These are phyloP conservation scores for Phaeosphaeria sp. DNA, from an alignment of 2,329 filamentous ascomycete genomes.

Conservation along the genomic window DNA sequence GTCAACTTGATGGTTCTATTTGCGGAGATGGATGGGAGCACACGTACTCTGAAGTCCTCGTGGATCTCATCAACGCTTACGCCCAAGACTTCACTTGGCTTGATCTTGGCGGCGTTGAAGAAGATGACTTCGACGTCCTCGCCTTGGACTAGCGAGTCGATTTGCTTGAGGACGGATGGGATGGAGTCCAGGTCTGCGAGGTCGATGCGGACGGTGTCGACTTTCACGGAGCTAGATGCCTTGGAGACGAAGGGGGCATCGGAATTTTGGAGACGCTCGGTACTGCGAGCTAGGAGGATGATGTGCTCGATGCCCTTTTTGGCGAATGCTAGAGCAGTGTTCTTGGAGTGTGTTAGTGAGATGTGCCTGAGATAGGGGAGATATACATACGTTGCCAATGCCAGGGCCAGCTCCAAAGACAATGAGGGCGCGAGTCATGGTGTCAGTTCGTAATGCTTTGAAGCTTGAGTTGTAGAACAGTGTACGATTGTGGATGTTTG, in stretches of 20 bases:
- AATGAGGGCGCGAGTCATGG: conserved; percentile 35
- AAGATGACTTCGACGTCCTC: conserved; percentile 56
- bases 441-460: not conserved
- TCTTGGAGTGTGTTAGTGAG: conserved; percentile 3
- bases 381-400: conserved; percentile 48
- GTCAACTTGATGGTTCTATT: not conserved
- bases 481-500: too few relatives aligned
- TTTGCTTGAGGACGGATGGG: conserved; percentile 48
- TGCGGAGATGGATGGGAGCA: not conserved
- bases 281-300: conserved; percentile 56
- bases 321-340: conserved; percentile 51
- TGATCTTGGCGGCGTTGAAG: conserved; percentile 61
- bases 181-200: conserved; percentile 51
- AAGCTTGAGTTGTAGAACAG: not conserved
- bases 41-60: conserved; percentile 57
- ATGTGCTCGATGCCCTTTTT: conserved; percentile 55
- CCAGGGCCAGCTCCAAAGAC: conserved; percentile 58
- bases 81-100: conserved; percentile 51
- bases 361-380: not conserved
- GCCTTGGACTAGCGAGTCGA: conserved; percentile 43
- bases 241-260: conserved; percentile 41
- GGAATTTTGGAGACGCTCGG: conserved; percentile 49
- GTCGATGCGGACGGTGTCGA: conserved; percentile 56
- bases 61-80: conserved; percentile 55
- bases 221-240: conserved; percentile 34